A percentile compares a stretch with the other conserved stretches of the same genome.
These are phyloP conservation scores for Lanmaoa rubissima DNA, from an alignment of 768 basidiomycete species.

Conservation along the genomic window DNA sequence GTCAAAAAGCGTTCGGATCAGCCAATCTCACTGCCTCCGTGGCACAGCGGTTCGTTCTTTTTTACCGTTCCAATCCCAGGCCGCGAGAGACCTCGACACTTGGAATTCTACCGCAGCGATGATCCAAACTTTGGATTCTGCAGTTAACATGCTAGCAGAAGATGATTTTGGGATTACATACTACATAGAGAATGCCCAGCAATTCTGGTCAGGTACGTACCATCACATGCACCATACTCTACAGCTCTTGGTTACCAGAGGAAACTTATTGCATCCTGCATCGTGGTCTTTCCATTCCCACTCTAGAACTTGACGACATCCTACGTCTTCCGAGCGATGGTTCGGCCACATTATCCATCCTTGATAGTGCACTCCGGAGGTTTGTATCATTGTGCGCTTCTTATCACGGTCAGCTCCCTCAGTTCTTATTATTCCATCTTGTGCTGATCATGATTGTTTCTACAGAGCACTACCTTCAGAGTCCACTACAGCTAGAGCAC, in stretches of 20 bases:
- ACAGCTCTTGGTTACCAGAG: slow-evolving; percentile 7
- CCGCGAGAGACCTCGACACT: slow-evolving; percentile 1
- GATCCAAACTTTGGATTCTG: slow-evolving; percentile 17
- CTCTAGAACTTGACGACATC: slow-evolving; percentile 83
- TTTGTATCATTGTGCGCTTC: slow-evolving; percentile 77
- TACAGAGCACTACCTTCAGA: slow-evolving; percentile 81
- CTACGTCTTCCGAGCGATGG: slow-evolving; percentile 60
- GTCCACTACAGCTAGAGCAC: slow-evolving; percentile 79
- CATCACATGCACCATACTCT: slow-evolving; percentile 1
- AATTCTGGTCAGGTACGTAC: slow-evolving; percentile 85
- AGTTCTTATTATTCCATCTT: not conserved
- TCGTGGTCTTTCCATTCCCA: not conserved
- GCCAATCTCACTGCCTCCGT: not conserved
- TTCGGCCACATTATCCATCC: slow-evolving; percentile 59
- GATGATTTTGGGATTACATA: slow-evolving; percentile 80
- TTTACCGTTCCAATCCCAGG: slow-evolving; percentile 5
- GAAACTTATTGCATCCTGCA: slow-evolving; percentile 3
- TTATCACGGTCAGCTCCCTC: slow-evolving; percentile 70
- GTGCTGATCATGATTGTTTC: not conserved
- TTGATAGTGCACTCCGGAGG: slow-evolving; percentile 77
- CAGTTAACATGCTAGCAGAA: slow-evolving; percentile 35
- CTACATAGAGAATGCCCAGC: slow-evolving; percentile 77
- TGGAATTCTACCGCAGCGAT: slow-evolving; percentile 8
- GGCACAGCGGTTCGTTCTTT: not conserved
- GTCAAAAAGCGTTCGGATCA: not conserved